Conservation (phyloP, 2,329 filamentous ascomycete genomes). For the Alternaria incomplexa region DNA sequence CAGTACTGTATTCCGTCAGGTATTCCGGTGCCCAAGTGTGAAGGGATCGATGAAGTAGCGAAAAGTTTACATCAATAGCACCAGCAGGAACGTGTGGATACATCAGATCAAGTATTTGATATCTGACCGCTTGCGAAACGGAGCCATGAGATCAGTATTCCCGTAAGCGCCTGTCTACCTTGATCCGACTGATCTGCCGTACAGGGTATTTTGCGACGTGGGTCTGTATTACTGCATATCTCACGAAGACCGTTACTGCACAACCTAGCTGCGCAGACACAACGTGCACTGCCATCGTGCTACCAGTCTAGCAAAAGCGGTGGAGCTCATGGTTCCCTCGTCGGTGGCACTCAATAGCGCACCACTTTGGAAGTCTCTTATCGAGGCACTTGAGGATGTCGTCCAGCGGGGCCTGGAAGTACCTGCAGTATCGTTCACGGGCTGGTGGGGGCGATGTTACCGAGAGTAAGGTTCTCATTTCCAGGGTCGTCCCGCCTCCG, state of each 20-base stretch:
- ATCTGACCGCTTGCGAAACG: background rate
- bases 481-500: background rate
- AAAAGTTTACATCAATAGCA: background rate
- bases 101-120: background rate
- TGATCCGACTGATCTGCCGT: background rate
- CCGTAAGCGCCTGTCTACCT: background rate
- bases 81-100: background rate
- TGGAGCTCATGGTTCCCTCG: background rate
- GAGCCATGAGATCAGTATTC: background rate
- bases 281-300: background rate
- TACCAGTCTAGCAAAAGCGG: background rate
- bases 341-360: background rate
- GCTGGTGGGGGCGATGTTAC: background rate
- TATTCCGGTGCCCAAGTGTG: background rate
- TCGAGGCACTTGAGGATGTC: background rate
- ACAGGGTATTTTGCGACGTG: background rate
- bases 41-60: background rate
- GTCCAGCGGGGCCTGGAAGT: background rate
- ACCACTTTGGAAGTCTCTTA: background rate
- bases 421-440: background rate
- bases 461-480: background rate
- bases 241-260: background rate
- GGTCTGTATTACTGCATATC: background rate
- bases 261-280: background rate
- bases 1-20: background rate